A percentile compares a stretch with the other conserved stretches of the same genome.
Conservation (phyloP, 176 grass and related monocot genomes). For the Canna indica region DNA sequence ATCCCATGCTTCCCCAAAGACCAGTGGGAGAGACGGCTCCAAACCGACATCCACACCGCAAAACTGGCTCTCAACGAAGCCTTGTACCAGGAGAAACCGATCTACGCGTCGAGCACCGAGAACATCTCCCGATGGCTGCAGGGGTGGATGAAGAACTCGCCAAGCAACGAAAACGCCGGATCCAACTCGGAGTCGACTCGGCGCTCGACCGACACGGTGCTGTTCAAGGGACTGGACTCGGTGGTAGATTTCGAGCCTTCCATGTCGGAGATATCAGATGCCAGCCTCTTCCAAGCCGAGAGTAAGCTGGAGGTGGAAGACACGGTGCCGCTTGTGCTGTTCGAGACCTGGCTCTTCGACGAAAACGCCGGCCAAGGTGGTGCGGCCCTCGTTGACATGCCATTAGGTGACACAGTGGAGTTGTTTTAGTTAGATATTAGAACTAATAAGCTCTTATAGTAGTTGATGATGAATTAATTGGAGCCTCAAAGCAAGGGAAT, state of each 20-base stretch:
- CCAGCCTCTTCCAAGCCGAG: slow-evolving; percentile 8
- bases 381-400: slow-evolving; percentile 47
- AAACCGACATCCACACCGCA: slow-evolving; percentile 88
- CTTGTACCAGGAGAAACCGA: slow-evolving; percentile 46
- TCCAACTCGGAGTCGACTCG: slow-evolving; percentile 16
- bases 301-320: background rate
- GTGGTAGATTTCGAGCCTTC: slow-evolving; percentile 18
- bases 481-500: slow-evolving; percentile 20
- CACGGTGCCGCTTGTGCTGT: slow-evolving; percentile 43
- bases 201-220: slow-evolving; percentile 12
- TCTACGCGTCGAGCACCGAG: slow-evolving; percentile 64
- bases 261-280: slow-evolving; percentile 29
- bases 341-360: slow-evolving; percentile 87
- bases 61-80: slow-evolving; percentile 69
- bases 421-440: slow-evolving; percentile 50
- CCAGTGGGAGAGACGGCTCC: slow-evolving; percentile 87
- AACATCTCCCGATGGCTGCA: slow-evolving; percentile 77
- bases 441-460: too few relatives aligned
- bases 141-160: slow-evolving; percentile 46
- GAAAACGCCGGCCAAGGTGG: slow-evolving; percentile 57
- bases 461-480: slow-evolving; percentile 14
- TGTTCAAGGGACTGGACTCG: background rate
- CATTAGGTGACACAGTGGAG: slow-evolving; percentile 51
- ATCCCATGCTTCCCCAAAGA: slow-evolving; percentile 38
- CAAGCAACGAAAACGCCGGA: slow-evolving; percentile 7